phyloP scores from a whole-genome alignment of 495 filamentous ascomycete genomes.

The Neurospora sp. region DNA sequence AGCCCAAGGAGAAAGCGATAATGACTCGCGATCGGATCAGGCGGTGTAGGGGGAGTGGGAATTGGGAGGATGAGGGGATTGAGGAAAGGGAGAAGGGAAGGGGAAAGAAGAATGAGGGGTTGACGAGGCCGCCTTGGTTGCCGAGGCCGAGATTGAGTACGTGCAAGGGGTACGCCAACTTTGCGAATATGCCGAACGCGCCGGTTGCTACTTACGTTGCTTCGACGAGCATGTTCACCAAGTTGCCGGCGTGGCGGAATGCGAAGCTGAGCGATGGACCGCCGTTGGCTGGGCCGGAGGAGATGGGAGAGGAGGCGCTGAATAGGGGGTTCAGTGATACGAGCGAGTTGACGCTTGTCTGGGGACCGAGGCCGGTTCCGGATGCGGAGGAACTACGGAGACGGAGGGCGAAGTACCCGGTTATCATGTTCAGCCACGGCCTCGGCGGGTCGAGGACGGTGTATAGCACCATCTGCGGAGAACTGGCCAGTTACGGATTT shows the following conservation, averaged over 20 bases:
- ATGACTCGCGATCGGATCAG: background rate
- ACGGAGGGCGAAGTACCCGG: slow-evolving; percentile 40
- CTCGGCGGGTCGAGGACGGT: slow-evolving; percentile 53
- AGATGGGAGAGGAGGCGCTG: slow-evolving; percentile 21
- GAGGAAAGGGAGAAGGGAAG: background rate
- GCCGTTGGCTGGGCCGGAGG: slow-evolving; percentile 6
- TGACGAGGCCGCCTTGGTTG: slow-evolving; percentile 35
- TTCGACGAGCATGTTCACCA: slow-evolving; percentile 44
- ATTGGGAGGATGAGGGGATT: background rate
- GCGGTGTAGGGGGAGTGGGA: background rate
- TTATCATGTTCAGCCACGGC: slow-evolving; percentile 61
- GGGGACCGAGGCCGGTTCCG: background rate
- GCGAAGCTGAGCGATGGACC: slow-evolving; percentile 22
- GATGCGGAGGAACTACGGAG: background rate
- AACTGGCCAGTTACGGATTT: slow-evolving; percentile 54
- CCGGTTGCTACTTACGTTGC: slow-evolving; percentile 36
- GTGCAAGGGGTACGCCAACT: slow-evolving; percentile 44
- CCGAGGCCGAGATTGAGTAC: slow-evolving; percentile 37
- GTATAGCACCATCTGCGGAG: slow-evolving; percentile 52
- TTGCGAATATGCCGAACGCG: slow-evolving; percentile 34
- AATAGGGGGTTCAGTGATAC: background rate
- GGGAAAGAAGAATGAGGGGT: background rate
- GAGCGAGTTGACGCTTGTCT: background rate
- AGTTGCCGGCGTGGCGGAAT: slow-evolving; percentile 48
- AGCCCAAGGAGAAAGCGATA: background rate